A percentile compares a stretch with the other conserved stretches of the same genome.
Evolutionary conservation across 768 basidiomycete species (phyloP).

Genomic region (Mycena belliarum): DNA sequence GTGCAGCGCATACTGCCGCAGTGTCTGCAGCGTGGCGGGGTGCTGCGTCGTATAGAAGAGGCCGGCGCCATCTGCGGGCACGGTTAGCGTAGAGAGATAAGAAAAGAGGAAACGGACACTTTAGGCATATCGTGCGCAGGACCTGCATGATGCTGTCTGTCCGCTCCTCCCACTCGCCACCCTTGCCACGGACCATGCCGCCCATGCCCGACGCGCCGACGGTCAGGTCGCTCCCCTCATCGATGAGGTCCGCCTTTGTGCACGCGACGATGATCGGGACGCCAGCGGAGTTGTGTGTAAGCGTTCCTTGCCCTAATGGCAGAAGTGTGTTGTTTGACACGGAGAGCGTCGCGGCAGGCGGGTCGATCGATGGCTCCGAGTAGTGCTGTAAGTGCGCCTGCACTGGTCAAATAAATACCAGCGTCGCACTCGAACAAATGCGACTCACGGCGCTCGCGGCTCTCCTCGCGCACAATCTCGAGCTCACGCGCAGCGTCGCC

Average conservation of each 20-base stretch:
- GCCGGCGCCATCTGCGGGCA: constrained; percentile 80
- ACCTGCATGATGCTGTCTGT: constrained; percentile 96
- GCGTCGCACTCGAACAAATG: constrained; percentile 1
- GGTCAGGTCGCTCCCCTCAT: constrained; percentile 72
- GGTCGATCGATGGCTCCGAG: constrained; percentile 72
- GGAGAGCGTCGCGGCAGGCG: constrained; percentile 59
- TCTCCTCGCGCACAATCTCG: constrained; percentile 77
- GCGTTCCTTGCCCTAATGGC: constrained; percentile 80
- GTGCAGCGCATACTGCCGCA: constrained; percentile 85
- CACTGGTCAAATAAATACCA: constrained; percentile 48
- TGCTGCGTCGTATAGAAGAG: constrained; percentile 89
- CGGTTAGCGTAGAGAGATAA: neutral
- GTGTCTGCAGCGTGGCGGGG: constrained; percentile 69
- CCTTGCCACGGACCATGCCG: constrained; percentile 89
- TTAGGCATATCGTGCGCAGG: constrained; percentile 88
- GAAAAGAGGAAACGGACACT: constrained; percentile 60
- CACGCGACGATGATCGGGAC: constrained; percentile 88
- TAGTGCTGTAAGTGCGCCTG: constrained; percentile 91
- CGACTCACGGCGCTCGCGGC: constrained; percentile 75
- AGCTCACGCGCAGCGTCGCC: constrained; percentile 71
- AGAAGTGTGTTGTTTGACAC: constrained; percentile 64
- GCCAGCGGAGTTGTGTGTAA: constrained; percentile 85
- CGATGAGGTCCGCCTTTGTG: constrained; percentile 92
- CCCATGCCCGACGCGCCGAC: constrained; percentile 84
- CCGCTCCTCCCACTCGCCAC: constrained; percentile 91